phyloP scores from a whole-genome alignment of 1,284 basidiomycete genomes.

The Malassezia cuniculi region DNA sequence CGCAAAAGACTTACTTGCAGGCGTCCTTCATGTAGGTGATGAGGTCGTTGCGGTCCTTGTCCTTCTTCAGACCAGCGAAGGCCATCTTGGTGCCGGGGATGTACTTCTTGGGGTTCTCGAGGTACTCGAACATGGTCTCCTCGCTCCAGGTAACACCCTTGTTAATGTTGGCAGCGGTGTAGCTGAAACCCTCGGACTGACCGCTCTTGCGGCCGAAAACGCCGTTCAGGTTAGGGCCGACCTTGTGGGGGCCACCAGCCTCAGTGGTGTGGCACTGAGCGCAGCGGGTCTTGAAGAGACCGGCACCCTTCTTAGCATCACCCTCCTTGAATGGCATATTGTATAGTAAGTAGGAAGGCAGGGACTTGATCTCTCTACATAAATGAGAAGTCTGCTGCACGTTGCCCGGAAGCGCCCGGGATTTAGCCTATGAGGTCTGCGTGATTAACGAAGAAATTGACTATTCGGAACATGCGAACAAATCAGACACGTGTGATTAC shows the following conservation, averaged over 20 bases:
- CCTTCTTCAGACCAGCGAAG: conserved; percentile 40
- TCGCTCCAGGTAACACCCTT: conserved; percentile 75
- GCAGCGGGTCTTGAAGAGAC: conserved; percentile 61
- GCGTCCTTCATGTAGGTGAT: conserved; percentile 30
- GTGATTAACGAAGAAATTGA: too few relatives aligned
- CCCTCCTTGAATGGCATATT: conserved; percentile 34
- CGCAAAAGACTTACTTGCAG: conserved; percentile 18
- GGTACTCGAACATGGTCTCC: conserved; percentile 80
- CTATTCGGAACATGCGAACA: too few relatives aligned
- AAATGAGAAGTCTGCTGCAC: too few relatives aligned
- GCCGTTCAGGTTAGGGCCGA: conserved; percentile 91
- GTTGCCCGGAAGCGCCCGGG: too few relatives aligned
- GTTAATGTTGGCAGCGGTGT: conserved; percentile 91
- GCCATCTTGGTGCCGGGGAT: conserved; percentile 28
- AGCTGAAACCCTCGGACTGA: conserved; percentile 71
- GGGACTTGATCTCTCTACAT: too few relatives aligned
- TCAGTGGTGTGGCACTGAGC: conserved; percentile 91
- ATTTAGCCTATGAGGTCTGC: too few relatives aligned
- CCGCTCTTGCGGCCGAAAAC: conserved; percentile 75
- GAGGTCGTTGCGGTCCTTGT: conserved; percentile 42
- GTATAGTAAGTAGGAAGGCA: conserved; percentile 1
- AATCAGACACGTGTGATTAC: too few relatives aligned
- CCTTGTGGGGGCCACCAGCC: conserved; percentile 68
- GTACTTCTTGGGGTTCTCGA: conserved; percentile 86
- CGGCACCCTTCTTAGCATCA: conserved; percentile 37